These are phyloP conservation scores for Leptographium lundbergii DNA, from an alignment of 2,329 filamentous ascomycete species.

Conservation along the genomic window DNA sequence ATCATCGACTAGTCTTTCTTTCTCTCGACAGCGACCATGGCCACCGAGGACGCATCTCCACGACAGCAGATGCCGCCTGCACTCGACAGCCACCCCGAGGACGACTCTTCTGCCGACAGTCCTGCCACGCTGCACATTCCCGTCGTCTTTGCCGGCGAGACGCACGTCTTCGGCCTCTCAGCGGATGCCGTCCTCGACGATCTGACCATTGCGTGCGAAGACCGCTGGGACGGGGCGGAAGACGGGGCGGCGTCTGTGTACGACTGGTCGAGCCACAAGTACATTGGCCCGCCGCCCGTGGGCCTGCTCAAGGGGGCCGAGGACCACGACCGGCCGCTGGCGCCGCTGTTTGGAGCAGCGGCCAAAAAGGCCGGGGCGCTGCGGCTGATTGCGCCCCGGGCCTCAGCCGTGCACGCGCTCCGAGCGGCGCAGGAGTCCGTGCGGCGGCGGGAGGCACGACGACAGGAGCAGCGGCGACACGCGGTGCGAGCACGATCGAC, in stretches of 20 bases:
- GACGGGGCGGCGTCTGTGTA: neutral
- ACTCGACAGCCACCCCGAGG: neutral
- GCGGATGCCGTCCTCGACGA: conserved; percentile 14
- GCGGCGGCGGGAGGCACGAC: conserved; percentile 4
- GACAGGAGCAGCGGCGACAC: conserved; percentile 3
- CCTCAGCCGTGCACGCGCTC: conserved; percentile 14
- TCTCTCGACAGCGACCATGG: neutral
- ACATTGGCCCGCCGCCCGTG: conserved; percentile 14
- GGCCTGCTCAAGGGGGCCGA: conserved; percentile 16
- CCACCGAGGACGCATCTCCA: neutral
- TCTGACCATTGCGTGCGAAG: conserved; percentile 14
- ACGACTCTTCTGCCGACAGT: neutral
- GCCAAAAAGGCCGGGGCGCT: conserved; percentile 7
- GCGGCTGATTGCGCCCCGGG: conserved; percentile 18
- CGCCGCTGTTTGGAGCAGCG: conserved; percentile 9
- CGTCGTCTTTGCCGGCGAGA: conserved; percentile 12
- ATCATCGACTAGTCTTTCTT: neutral
- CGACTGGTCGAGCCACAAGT: conserved; percentile 15
- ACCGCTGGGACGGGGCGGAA: conserved; percentile 1
- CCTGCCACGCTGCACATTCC: conserved; percentile 7
- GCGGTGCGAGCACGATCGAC: neutral
- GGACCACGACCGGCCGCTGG: conserved; percentile 14
- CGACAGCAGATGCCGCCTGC: neutral
- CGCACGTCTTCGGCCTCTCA: conserved; percentile 10
- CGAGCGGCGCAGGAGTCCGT: conserved; percentile 11